These are phyloP conservation scores for Tillandsia fasciculata DNA, from an alignment of 176 grass and related monocot species.

Conservation along the genomic window DNA sequence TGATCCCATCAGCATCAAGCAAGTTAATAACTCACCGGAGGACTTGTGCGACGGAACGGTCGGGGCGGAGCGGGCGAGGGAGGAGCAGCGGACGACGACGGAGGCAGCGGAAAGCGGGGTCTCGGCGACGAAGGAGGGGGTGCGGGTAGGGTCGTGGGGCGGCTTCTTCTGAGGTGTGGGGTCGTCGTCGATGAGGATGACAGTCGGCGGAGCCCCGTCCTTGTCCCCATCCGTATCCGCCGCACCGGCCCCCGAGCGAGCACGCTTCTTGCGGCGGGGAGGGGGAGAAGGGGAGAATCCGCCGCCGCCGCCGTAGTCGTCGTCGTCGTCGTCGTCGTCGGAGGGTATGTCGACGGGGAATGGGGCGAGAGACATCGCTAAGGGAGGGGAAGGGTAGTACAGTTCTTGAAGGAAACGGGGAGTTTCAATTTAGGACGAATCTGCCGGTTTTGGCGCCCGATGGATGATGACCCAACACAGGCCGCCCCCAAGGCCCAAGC, in stretches of 20 bases:
- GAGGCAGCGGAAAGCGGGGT: constrained; percentile 7
- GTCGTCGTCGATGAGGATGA: constrained; percentile 43
- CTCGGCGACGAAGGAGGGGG: constrained; percentile 16
- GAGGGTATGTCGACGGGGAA: constrained; percentile 14
- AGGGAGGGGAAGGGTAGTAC: no score
- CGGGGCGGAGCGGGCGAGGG: neutral
- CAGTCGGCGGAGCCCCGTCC: neutral
- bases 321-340: constrained; percentile 23
- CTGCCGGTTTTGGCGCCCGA: no score
- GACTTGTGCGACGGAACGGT: constrained; percentile 3
- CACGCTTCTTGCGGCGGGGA: constrained; percentile 8
- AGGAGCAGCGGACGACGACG: constrained; percentile 13
- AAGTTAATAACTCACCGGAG: constrained; percentile 4
- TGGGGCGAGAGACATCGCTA: neutral
- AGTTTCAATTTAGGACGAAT: no score
- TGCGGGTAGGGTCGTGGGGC: neutral
- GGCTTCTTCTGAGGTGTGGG: constrained; percentile 32
- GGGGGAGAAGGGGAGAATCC: neutral
- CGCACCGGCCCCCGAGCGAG: neutral
- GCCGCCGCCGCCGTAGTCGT: constrained; percentile 13
- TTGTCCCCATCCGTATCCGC: neutral
- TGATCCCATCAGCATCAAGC: no score
- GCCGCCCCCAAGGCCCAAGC: no score
- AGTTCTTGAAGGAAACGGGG: no score
- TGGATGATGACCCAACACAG: no score